A percentile compares a stretch with the other conserved stretches of the same genome.
These are phyloP conservation scores for Amanita brunnescens DNA, from an alignment of 768 basidiomycete species.

Conservation along the genomic window DNA sequence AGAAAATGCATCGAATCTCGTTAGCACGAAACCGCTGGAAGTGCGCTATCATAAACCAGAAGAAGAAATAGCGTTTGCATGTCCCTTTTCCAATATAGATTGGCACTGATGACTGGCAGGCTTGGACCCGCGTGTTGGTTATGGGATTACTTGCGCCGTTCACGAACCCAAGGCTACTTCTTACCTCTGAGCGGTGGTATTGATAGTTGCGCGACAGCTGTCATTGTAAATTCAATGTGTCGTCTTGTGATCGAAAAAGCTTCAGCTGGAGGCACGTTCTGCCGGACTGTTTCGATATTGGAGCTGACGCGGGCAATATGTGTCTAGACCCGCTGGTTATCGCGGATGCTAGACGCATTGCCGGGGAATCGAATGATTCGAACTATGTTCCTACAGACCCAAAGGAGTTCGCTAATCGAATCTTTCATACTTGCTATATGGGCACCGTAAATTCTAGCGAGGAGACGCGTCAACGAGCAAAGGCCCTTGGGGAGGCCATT, in stretches of 20 bases:
- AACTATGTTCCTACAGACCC: constrained; percentile 81
- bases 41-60: constrained; percentile 80
- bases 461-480: constrained; percentile 83
- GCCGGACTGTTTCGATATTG: background rate
- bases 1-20: constrained; percentile 34
- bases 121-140: constrained; percentile 98
- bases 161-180: constrained; percentile 91
- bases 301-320: background rate
- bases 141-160: constrained; percentile 98
- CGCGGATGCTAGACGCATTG: constrained; percentile 81
- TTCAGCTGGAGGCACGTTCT: constrained; percentile 50
- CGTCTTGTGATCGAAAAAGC: constrained; percentile 80
- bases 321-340: constrained; percentile 74
- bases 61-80: constrained; percentile 92
- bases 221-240: constrained; percentile 97
- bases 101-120: constrained; percentile 28
- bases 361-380: constrained; percentile 75
- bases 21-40: constrained; percentile 29
- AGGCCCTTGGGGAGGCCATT: constrained; percentile 78
- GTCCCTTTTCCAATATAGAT: background rate
- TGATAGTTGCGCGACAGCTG: constrained; percentile 94
- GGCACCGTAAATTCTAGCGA: constrained; percentile 91
- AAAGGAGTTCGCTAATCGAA: constrained; percentile 72
- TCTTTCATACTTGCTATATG: constrained; percentile 99
- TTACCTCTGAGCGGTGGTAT: constrained; percentile 93